Evolutionary conservation across 257 asterid genomes (phyloP).

Genomic region (Orobanche coerulescens): DNA sequence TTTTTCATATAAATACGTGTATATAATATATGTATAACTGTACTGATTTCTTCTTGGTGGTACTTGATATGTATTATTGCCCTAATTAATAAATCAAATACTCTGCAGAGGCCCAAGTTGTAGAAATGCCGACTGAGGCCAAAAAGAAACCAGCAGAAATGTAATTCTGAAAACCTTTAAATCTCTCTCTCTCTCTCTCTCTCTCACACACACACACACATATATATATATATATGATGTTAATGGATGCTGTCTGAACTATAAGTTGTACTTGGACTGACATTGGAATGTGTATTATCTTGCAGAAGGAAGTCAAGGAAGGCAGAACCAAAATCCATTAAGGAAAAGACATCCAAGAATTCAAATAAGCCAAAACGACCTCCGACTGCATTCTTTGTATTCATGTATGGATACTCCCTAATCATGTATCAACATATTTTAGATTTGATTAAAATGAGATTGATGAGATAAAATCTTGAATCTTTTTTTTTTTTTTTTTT

Average conservation of each 20-base stretch:
- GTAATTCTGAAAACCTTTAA: conserved; percentile 17
- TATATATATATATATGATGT: not conserved
- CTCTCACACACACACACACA: too few relatives aligned
- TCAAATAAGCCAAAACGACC: conserved; percentile 62
- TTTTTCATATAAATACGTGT: not conserved
- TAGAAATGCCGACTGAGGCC: conserved; percentile 43
- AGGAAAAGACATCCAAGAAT: conserved; percentile 41
- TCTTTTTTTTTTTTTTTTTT: too few relatives aligned
- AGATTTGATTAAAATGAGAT: not conserved
- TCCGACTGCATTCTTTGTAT: conserved; percentile 69
- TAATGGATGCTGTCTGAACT: not conserved
- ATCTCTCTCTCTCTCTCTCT: too few relatives aligned
- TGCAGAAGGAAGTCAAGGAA: conserved; percentile 43
- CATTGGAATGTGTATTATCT: not conserved
- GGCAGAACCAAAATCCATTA: conserved; percentile 38
- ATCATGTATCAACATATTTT: not conserved
- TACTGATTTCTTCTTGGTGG: not conserved
- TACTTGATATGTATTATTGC: not conserved
- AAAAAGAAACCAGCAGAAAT: conserved; percentile 46
- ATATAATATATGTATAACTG: not conserved
- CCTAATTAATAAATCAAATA: not conserved
- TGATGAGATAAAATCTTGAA: not conserved
- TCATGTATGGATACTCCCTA: conserved; percentile 49
- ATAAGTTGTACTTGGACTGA: not conserved
- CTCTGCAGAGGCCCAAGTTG: conserved; percentile 48